Evolutionary conservation across 257 asterid species (phyloP).

Genomic region (Nicotiana paniculata): DNA sequence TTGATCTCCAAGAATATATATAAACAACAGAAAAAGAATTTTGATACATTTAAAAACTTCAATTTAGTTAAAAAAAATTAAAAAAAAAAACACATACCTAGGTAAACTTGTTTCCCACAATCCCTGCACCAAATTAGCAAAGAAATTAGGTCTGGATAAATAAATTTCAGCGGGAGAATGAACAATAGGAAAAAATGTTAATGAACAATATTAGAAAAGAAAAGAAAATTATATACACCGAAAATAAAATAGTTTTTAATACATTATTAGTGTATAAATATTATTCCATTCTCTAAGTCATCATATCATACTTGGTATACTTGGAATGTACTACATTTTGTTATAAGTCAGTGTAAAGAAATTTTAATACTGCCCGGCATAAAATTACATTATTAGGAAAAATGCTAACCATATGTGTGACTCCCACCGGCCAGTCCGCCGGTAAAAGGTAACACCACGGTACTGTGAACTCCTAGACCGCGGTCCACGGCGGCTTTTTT

Average conservation of each 20-base stretch:
- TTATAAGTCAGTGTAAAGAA: too few relatives aligned
- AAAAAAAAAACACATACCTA: slow-evolving; percentile 33
- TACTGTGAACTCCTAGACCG: slow-evolving; percentile 54
- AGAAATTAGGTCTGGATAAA: background rate
- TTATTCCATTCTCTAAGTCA: background rate
- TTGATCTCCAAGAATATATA: background rate
- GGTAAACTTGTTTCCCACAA: slow-evolving; percentile 95
- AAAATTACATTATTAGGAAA: too few relatives aligned
- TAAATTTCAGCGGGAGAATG: background rate
- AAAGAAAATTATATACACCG: background rate
- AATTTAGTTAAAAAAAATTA: background rate
- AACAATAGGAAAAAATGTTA: background rate
- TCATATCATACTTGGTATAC: too few relatives aligned
- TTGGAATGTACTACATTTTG: too few relatives aligned
- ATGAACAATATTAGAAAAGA: background rate
- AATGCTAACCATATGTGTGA: slow-evolving; percentile 44
- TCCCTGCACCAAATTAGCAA: slow-evolving; percentile 49
- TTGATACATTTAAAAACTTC: background rate
- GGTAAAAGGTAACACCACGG: slow-evolving; percentile 54
- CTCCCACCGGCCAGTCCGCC: slow-evolving; percentile 63
- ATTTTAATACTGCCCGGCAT: too few relatives aligned
- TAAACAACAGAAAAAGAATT: background rate
- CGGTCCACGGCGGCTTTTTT: slow-evolving; percentile 57
- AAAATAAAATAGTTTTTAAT: too few relatives aligned
- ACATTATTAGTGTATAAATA: too few relatives aligned